Evolutionary conservation across 805 yeast genomes (phyloP).

Genomic region (Kuraishia piskuri): DNA sequence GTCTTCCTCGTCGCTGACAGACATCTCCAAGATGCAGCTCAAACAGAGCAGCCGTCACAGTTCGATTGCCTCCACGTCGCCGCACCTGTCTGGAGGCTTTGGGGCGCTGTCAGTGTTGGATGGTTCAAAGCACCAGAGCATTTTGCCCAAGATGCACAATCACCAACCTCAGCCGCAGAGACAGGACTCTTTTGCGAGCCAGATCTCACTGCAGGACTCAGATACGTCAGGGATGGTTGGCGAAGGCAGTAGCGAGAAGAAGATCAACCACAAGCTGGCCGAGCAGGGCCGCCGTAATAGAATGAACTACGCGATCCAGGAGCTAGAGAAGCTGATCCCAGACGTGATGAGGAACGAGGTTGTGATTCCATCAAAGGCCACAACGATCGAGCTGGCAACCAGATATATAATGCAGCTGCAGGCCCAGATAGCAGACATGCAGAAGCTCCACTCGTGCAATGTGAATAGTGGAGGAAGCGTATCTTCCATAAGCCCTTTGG

Average conservation of each 20-base stretch:
- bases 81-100: background rate
- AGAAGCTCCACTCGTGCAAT: background rate
- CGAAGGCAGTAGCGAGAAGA: conserved; percentile 29
- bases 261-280: conserved; percentile 80
- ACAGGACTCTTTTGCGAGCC: background rate
- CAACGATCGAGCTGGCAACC: conserved; percentile 87
- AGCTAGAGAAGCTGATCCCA: conserved; percentile 62
- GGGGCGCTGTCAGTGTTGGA: background rate
- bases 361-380: conserved; percentile 82
- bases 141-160: background rate
- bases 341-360: conserved; percentile 44
- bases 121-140: background rate
- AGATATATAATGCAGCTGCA: conserved; percentile 48
- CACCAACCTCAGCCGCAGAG: background rate
- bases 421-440: conserved; percentile 19
- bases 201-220: background rate
- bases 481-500: conserved; percentile 3
- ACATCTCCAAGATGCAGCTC: background rate
- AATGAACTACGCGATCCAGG: conserved; percentile 80
- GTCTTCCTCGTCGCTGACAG: background rate
- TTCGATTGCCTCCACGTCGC: background rate
- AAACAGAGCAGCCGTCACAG: background rate
- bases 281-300: conserved; percentile 95
- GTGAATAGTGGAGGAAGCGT: background rate
- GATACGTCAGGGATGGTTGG: background rate